Evolutionary conservation across 345 rosid genomes (phyloP), one percentile per base, ranked within the genome.

Genomic region (Linum lewisii): DNA sequence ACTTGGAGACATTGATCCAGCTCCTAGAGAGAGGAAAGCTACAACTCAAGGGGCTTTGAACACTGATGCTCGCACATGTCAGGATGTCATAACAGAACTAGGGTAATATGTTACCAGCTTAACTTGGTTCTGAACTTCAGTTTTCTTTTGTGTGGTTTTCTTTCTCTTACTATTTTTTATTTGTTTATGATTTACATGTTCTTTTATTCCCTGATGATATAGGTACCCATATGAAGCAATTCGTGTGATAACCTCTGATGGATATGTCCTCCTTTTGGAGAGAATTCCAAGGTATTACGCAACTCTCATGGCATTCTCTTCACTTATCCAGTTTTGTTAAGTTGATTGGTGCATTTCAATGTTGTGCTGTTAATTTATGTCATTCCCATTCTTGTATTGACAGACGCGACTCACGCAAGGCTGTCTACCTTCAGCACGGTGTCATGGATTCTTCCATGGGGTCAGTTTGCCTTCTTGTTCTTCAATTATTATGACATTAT

Each of bases 161-260:
- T 42, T 42, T 42, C 14, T 16, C 47, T 42, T 42, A 10, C 38
- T 5, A 42, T 16, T 5, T 42, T 11, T 11, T 42, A 0, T 0
- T 3, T 42, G 4, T 3, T 4, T 11, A 11, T 42, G 47, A 42
- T 42, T 42, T 11, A 11, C 15, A 6, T 16, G 16, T 42, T 16
- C 18, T 42, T 42, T 42, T 42, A n/a, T n/a, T 11, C 15, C 47
- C 15, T 42, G 18, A 42, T 72, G 53, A 65, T 45, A 61, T 72
- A 86, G 99, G 79, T 93, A 93, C 67, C 97, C 97, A 36, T 89
- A 83, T 50, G 97, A 93, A 82, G 97, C 97, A 45, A 87, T 93
- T 62, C 90, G 64, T 61, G 99, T 93, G 63, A 70, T 77, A 59
- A 93, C 99, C 42, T 78, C 82, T 36, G 99, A 93, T 77, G 99